Base-by-base conservation (phyloP, 768 basidiomycete genomes). In the Coprinopsis marcescibilis region DNA sequence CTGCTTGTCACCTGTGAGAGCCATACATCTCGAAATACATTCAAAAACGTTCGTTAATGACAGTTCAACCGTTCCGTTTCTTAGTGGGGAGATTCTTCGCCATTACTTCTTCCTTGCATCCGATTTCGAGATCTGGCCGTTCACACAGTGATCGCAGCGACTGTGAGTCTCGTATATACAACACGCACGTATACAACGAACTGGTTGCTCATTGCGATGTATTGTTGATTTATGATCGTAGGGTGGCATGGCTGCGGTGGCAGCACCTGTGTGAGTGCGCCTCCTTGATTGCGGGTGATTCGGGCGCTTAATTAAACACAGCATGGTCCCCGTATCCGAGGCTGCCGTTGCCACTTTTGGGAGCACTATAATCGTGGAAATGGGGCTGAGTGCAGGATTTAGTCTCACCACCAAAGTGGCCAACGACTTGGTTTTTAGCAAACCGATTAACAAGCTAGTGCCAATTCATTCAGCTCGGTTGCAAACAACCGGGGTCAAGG, bases 81-180 rank as follows among this genome's bases (percentile, higher is more conserved):
- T 26, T 44, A 81, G 75, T 81, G 80, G 80, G 78, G 79, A 1
- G 79, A 83, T 54, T 81, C 78, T 3, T 79, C 76, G 11, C 80
- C 81, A 13, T 60, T 82, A 3, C 65, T 80, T 17, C 69, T 83
- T 17, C 80, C 81, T 12, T 81, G 80, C 60, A 76, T 83, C 35
- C 70, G 81, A 2, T 80, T 83, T 58, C 65, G 80, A 27, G 80
- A 81, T 59, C 65, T 83, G 15, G 78, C 70, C 21, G 73, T 83
- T 19, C 80, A 82, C 56, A 76, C 75, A 3, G 73, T 81, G 36
- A 71, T 83, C 24, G 76, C 68, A 41, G 79, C 76, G 23, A 83
- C 82, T 32, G 80, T 81, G 56, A 62, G 72, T 60, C 13, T 45
- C 40, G 25, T 30, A 26, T 12, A 32, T 23, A 41, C 39, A 36